Evolutionary conservation across 257 asterid species (phyloP), one percentile per base, ranked within the genome.

Genomic region (Cynanchum wilfordii): DNA sequence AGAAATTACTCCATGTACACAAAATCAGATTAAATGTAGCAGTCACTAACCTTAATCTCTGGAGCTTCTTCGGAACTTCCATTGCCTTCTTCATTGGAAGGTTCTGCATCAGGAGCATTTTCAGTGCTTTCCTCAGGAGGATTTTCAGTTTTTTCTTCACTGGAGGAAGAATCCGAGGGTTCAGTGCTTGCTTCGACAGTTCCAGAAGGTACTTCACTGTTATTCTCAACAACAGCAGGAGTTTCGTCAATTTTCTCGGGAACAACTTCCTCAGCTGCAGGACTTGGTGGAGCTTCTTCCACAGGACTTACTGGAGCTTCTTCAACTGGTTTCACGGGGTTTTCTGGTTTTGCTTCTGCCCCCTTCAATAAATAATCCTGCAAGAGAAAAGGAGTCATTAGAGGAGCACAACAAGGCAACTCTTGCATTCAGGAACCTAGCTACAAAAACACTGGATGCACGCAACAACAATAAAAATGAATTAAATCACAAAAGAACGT

Each of bases 331-430:
- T 86, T 79, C 73, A 73, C 68, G 72, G 78, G 67, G 50, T 20
- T 24, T 38, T 73, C 73, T 25, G 80, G 52, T 42, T 81, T 80
- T 11, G 72, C 80, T 67, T 78, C 91, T 71, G 86, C 82, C 70
- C 79, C 90, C 78, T 84, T 87, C 84, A 92, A 80, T 68, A 90
- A 74, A 81, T 92, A 90, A 70, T 90, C 85, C 98, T 92, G 87
- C 64, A 20, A 36, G 69, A 42, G 38, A 66, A 73, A 66, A 70
- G 58, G 30, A 11, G 70, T 50, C 70, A 73, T 17, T 2, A 47
- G n/a, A 15, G 27, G 56, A 69, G 54, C 45, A 50, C 25, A 13
- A 13, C 20, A 47, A 72, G 25, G 15, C 36, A 55, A 55, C 19
- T 13, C 56, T 50, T 50, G 47, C 0, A 47, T 47, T 47, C 13